Percentiles rank a stretch among this genome's conserved stretches.
Evolutionary conservation across 1,139 yeast species (phyloP).

Genomic region (Geotrichum restrictum): DNA sequence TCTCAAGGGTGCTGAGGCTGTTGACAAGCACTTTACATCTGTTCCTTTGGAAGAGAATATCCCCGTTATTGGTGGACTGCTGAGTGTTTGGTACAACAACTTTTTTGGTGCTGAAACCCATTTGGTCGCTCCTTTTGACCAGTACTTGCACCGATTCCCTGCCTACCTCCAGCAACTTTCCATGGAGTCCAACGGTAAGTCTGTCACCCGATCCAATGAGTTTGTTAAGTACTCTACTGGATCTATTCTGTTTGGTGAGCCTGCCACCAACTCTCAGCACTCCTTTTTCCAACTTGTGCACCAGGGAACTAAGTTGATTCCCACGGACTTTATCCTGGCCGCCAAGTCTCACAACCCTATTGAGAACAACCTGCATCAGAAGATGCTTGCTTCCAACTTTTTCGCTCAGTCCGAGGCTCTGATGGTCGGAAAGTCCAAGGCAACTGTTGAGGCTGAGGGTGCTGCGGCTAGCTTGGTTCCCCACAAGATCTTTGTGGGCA

Average conservation of each 20-base stretch:
- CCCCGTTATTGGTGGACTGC: conserved; percentile 87
- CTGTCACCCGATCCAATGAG: conserved; percentile 86
- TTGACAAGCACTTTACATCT: conserved; percentile 80
- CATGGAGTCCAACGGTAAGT: conserved; percentile 98
- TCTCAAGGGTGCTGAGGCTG: conserved; percentile 95
- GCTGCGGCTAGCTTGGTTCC: conserved; percentile 78
- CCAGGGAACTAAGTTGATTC: conserved; percentile 97
- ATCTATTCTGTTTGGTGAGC: conserved; percentile 93
- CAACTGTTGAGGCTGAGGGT: conserved; percentile 83
- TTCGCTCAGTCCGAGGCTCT: conserved; percentile 98
- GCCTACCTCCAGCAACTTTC: conserved; percentile 97
- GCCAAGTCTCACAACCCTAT: conserved; percentile 98
- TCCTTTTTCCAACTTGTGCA: conserved; percentile 98
- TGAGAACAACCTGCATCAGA: conserved; percentile 88
- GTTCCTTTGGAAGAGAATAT: conserved; percentile 88
- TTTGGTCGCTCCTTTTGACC: conserved; percentile 96
- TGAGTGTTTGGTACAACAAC: conserved; percentile 97
- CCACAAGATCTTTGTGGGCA: conserved; percentile 94
- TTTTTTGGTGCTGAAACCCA: conserved; percentile 97
- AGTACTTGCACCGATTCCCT: conserved; percentile 97
- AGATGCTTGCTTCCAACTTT: conserved; percentile 96
- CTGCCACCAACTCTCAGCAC: conserved; percentile 98
- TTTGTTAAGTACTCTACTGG: conserved; percentile 95
- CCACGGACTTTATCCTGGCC: conserved; percentile 93
- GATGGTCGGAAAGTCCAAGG: conserved; percentile 90